Evolutionary conservation across 192 early-diverging fungal genomes (phyloP), one percentile per base, ranked within the genome.

Genomic region (Martensiomyces pterosporus): DNA sequence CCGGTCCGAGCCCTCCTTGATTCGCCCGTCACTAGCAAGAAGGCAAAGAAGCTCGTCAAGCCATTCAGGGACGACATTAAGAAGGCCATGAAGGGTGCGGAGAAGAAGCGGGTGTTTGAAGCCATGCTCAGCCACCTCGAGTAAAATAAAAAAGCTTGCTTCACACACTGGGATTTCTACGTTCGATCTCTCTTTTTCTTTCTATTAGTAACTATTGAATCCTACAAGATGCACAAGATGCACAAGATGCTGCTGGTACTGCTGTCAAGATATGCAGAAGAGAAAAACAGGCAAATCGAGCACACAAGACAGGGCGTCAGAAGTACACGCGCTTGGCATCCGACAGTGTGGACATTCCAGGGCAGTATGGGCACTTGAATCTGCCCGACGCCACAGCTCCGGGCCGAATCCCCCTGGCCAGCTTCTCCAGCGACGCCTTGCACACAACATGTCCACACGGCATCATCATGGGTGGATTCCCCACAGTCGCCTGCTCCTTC

Each of bases 281-380:
- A n/a, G n/a, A n/a, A n/a, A n/a, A n/a, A n/a, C n/a, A n/a, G n/a
- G n/a, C n/a, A n/a, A n/a, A n/a, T n/a, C n/a, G n/a, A n/a, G n/a
- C n/a, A n/a, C n/a, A n/a, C n/a, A n/a, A n/a, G n/a, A n/a, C n/a
- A n/a, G n/a, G n/a, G n/a, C 34, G 38, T 75, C 76, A 97, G 46
- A 97, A 89, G 58, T 91, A 75, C 16, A 97, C 86, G 54, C 75
- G 60, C 34, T 84, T 72, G 24, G 91, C 86, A 36, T 97, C 89
- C 10, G 68, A 67, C 21, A 81, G 70, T n/a, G 79, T 85, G 14
- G 85, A 84, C 69, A 95, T 88, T 14, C 72, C 70, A 8, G 97
- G 97, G 52, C 97, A 99, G 67, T 99, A 99, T 12, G 94, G 94
- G 57, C 97, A 99, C 59, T 99, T 99, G 76, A 98, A 93, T 32